Percentiles rank a stretch among this genome's conserved stretches.
Conservation (phyloP, 805 yeast species). For the Saccharomycopsis malanga region DNA sequence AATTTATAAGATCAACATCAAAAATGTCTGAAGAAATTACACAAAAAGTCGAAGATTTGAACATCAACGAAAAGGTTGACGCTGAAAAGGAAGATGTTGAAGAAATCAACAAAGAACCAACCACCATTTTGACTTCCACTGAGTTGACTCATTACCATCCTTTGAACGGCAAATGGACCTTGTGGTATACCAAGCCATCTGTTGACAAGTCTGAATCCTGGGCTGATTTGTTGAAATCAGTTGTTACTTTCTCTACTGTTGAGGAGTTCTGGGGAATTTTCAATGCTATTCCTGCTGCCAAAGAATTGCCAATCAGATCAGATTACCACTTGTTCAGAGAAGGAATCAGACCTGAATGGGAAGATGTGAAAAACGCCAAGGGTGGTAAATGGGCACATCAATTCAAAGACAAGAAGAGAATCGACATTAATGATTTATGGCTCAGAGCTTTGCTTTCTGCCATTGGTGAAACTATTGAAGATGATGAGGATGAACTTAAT, state of each 20-base stretch:
- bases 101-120: slow-evolving; percentile 8
- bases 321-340: slow-evolving; percentile 94
- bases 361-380: slow-evolving; percentile 73
- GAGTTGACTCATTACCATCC: slow-evolving; percentile 81
- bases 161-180: slow-evolving; percentile 83
- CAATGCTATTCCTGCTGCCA: slow-evolving; percentile 88
- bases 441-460: slow-evolving; percentile 79
- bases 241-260: slow-evolving; percentile 85
- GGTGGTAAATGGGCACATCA: slow-evolving; percentile 95
- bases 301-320: slow-evolving; percentile 82
- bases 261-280: slow-evolving; percentile 99
- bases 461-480: slow-evolving; percentile 91
- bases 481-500: slow-evolving; percentile 76
- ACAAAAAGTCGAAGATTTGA: slow-evolving; percentile 38
- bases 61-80: slow-evolving; percentile 29
- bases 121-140: slow-evolving; percentile 24
- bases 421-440: slow-evolving; percentile 85
- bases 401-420: slow-evolving; percentile 52
- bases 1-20: no score
- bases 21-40: slow-evolving; percentile 43
- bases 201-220: slow-evolving; percentile 73
- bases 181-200: slow-evolving; percentile 96
- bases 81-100: not conserved
- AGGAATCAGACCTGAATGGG: slow-evolving; percentile 98
- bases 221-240: slow-evolving; percentile 89